These are phyloP conservation scores for Macroventuria anomochaeta DNA, from an alignment of 2,329 filamentous ascomycete species.

Conservation along the genomic window DNA sequence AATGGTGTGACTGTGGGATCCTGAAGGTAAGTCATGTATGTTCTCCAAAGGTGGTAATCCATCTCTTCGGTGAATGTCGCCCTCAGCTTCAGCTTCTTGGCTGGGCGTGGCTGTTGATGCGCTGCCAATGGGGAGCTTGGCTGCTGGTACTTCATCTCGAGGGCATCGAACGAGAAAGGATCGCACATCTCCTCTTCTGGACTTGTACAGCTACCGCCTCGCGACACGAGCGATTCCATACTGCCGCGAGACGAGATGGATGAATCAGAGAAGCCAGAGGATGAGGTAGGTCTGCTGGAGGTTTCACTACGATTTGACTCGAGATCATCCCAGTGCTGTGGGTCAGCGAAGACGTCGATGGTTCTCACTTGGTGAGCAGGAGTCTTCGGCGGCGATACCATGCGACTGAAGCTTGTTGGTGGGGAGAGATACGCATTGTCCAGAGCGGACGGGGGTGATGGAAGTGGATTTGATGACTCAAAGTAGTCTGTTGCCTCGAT, in stretches of 20 bases:
- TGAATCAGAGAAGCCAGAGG: conserved; percentile 67
- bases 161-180: conserved; percentile 58
- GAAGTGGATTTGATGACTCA: conserved; percentile 34
- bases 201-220: conserved; percentile 66
- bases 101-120: conserved; percentile 33
- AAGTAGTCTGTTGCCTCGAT: conserved; percentile 56
- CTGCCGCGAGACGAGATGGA: conserved; percentile 67
- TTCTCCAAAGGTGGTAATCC: conserved; percentile 71
- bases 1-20: conserved; percentile 71
- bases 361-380: conserved; percentile 52
- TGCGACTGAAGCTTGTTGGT: conserved; percentile 42
- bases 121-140: conserved; percentile 42
- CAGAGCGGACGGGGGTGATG: conserved; percentile 30
- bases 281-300: conserved; percentile 63
- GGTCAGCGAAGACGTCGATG: conserved; percentile 35
- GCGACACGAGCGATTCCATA: conserved; percentile 61
- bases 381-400: conserved; percentile 58
- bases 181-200: conserved; percentile 65
- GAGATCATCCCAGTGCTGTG: conserved; percentile 44
- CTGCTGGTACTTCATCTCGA: conserved; percentile 34
- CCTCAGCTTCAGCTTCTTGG: conserved; percentile 54
- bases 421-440: conserved; percentile 54
- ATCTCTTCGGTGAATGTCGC: conserved; percentile 66
- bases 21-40: conserved; percentile 69
- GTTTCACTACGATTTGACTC: conserved; percentile 47